phyloP scores from a whole-genome alignment of 441 rosid species.

The Capsella rubella region DNA sequence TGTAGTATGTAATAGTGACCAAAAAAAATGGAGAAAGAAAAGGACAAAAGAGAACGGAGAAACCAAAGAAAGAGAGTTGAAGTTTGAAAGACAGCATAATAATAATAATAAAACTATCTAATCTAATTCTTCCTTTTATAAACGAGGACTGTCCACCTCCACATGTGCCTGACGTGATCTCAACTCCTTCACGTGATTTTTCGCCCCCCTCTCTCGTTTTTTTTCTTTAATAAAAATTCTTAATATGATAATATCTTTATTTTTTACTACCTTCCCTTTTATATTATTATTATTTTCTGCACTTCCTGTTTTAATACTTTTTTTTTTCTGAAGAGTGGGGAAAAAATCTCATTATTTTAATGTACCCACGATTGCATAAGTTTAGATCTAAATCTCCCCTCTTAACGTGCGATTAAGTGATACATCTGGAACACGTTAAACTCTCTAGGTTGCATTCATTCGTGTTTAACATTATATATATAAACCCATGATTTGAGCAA shows the following conservation, averaged over 20 bases:
- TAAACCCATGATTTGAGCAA: slow-evolving; percentile 19
- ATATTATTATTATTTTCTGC: not conserved
- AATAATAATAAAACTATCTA: not conserved
- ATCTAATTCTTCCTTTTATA: not conserved
- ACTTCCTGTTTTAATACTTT: not conserved
- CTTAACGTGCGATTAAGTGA: slow-evolving; percentile 28
- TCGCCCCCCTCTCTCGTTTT: not conserved
- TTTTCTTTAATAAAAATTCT: not conserved
- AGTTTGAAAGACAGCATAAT: not conserved
- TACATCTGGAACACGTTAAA: not conserved
- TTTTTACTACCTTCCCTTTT: slow-evolving; percentile 5
- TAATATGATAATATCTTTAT: slow-evolving; percentile 6
- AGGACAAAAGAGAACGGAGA: slow-evolving; percentile 47
- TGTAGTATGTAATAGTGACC: not conserved
- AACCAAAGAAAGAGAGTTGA: slow-evolving; percentile 37
- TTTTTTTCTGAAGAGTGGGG: not conserved
- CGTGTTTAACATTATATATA: not conserved
- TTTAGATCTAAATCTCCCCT: slow-evolving; percentile 27
- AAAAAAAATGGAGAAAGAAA: not conserved
- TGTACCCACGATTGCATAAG: slow-evolving; percentile 33
- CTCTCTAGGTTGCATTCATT: not conserved
- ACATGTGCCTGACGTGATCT: slow-evolving; percentile 45
- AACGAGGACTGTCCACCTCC: slow-evolving; percentile 36
- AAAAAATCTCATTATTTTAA: slow-evolving; percentile 2
- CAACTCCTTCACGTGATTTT: slow-evolving; percentile 44